phyloP scores from a whole-genome alignment of 139 green algal genomes.

The Closterium sp. region DNA sequence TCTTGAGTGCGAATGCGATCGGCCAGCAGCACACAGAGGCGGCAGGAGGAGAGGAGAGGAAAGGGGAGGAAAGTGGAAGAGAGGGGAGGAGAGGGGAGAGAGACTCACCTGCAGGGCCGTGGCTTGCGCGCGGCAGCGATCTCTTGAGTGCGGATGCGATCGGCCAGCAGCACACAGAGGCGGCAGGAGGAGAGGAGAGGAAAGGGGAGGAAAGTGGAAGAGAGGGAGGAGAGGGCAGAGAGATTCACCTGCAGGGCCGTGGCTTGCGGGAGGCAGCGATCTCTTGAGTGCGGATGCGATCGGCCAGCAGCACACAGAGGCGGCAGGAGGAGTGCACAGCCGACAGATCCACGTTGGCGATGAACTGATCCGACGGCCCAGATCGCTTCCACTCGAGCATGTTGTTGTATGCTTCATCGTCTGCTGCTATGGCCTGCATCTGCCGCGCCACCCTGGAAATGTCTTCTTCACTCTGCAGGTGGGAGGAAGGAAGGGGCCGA shows the following conservation, averaged over 20 bases:
- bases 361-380: conserved; percentile 27
- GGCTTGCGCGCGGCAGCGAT: too few relatives aligned
- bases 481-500: neutral
- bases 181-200: too few relatives aligned
- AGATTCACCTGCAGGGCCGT: conserved; percentile 2
- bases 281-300: conserved; percentile 9
- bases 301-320: conserved; percentile 29
- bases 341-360: conserved; percentile 30
- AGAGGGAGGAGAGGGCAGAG: too few relatives aligned
- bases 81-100: too few relatives aligned
- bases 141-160: too few relatives aligned
- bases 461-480: conserved; percentile 10
- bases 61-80: too few relatives aligned
- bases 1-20: too few relatives aligned
- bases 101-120: too few relatives aligned
- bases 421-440: neutral
- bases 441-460: neutral
- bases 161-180: too few relatives aligned
- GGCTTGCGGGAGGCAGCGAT: neutral
- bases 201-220: too few relatives aligned
- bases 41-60: too few relatives aligned
- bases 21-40: too few relatives aligned
- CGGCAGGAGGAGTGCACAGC: conserved; percentile 47
- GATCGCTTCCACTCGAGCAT: conserved; percentile 45
- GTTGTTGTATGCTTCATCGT: conserved; percentile 9